Conservation (phyloP, 805 yeast species). For the Yarrowia sp. region DNA sequence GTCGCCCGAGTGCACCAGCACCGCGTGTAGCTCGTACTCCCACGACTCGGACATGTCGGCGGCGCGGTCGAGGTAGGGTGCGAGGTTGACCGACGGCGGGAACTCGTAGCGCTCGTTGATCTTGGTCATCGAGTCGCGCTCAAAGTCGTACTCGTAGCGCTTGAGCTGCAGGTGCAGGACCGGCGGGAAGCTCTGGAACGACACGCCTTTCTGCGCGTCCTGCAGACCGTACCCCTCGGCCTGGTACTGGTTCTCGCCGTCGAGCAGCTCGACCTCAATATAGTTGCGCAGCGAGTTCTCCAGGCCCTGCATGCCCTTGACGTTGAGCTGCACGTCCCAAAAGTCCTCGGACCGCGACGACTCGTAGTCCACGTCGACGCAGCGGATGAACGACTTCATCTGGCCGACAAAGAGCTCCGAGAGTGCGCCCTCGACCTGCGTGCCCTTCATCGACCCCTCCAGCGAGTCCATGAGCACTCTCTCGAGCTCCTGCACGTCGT, state of each 20-base stretch:
- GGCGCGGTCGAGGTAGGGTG: conserved; percentile 68
- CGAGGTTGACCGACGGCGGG: conserved; percentile 76
- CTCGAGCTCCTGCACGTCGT: conserved; percentile 95
- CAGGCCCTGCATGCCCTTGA: conserved; percentile 72
- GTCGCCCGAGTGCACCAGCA: conserved; percentile 93
- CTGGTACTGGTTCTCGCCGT: conserved; percentile 93
- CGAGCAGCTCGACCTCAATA: conserved; percentile 80
- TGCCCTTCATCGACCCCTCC: conserved; percentile 87
- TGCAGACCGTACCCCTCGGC: conserved; percentile 89
- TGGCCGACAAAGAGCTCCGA: conserved; percentile 90
- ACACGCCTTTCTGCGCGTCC: conserved; percentile 95
- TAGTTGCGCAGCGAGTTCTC: conserved; percentile 79
- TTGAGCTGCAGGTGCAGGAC: conserved; percentile 91
- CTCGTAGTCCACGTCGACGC: conserved; percentile 90
- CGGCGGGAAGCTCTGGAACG: conserved; percentile 85
- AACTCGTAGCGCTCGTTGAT: conserved; percentile 90
- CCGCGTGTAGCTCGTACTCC: conserved; percentile 86
- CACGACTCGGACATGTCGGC: conserved; percentile 53
- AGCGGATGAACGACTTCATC: conserved; percentile 91
- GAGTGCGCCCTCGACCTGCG: conserved; percentile 70
- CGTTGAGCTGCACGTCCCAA: conserved; percentile 97
- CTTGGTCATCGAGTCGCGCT: conserved; percentile 81
- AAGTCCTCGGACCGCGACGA: conserved; percentile 89
- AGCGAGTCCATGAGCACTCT: conserved; percentile 92
- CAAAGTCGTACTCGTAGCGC: conserved; percentile 90